These are phyloP conservation scores for Tolypocladium paradoxum DNA, from an alignment of 2,329 filamentous ascomycete genomes.

Conservation along the genomic window DNA sequence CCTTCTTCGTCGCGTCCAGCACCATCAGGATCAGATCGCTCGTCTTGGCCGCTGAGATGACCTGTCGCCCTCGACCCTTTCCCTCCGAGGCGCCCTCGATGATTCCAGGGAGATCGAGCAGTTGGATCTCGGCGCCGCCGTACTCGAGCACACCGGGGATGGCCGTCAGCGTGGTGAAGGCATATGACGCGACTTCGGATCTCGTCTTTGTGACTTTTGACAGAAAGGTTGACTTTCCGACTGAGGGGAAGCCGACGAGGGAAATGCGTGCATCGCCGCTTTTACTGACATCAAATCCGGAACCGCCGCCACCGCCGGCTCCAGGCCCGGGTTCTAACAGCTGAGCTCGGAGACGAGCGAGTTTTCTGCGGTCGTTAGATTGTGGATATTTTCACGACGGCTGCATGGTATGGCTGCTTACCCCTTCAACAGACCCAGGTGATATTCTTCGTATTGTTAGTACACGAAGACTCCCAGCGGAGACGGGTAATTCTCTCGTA, in stretches of 20 bases:
- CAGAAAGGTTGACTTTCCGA: conserved; percentile 97
- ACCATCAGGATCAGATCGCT: conserved; percentile 97
- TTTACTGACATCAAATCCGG: conserved; percentile 91
- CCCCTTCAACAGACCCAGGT: conserved; percentile 96
- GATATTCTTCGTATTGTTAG: conserved; percentile 61
- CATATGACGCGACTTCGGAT: conserved; percentile 89
- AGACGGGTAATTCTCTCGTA: conserved; percentile 34
- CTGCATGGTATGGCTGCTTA: no score
- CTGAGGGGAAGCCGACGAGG: conserved; percentile 95
- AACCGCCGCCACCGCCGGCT: conserved; percentile 63
- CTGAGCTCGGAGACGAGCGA: conserved; percentile 87
- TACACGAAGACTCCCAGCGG: not conserved
- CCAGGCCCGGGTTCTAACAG: conserved; percentile 82
- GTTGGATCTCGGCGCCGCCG: conserved; percentile 93
- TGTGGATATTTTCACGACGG: no score
- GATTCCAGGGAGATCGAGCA: conserved; percentile 94
- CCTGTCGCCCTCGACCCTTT: conserved; percentile 89
- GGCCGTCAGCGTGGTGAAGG: conserved; percentile 94
- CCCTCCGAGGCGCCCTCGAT: conserved; percentile 95
- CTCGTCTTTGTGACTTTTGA: conserved; percentile 98
- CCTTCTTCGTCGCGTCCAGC: conserved; percentile 89
- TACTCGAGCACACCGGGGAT: conserved; percentile 97
- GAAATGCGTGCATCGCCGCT: conserved; percentile 94
- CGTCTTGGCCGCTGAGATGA: conserved; percentile 96
- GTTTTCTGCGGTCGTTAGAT: no score